A percentile compares a stretch with the other conserved stretches of the same genome.
These are phyloP conservation scores for Shiraia bambusicola DNA, from an alignment of 2,329 filamentous ascomycete species.

Conservation along the genomic window DNA sequence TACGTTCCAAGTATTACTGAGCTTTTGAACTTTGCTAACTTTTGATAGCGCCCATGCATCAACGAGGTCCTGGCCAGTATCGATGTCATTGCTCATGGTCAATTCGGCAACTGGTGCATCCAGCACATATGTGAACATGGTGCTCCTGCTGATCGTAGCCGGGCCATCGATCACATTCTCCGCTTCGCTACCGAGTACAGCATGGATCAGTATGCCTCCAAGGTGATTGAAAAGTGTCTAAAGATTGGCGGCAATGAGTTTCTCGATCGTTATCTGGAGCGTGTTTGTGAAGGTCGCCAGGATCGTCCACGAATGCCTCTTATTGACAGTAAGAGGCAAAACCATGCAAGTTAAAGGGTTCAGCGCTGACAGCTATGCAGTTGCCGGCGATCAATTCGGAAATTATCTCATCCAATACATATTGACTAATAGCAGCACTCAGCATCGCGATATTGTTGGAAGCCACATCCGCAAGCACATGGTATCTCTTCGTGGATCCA, in stretches of 20 bases:
- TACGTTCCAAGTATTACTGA: slow-evolving; percentile 41
- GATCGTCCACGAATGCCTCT: slow-evolving; percentile 94
- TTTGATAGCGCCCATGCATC: slow-evolving; percentile 80
- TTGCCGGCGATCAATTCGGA: slow-evolving; percentile 96
- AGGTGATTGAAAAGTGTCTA: slow-evolving; percentile 97
- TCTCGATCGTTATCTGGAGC: slow-evolving; percentile 85
- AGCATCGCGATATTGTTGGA: slow-evolving; percentile 91
- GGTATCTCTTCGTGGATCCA: slow-evolving; percentile 96
- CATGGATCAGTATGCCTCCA: slow-evolving; percentile 98
- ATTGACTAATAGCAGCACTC: slow-evolving; percentile 79
- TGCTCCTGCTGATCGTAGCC: slow-evolving; percentile 82
- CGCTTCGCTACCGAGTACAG: slow-evolving; percentile 93
- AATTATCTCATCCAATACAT: slow-evolving; percentile 99
- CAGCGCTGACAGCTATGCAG: slow-evolving; percentile 38
- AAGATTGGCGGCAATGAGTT: slow-evolving; percentile 94
- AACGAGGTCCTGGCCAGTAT: slow-evolving; percentile 95
- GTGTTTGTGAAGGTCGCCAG: slow-evolving; percentile 85
- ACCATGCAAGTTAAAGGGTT: no score
- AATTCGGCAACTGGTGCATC: slow-evolving; percentile 99
- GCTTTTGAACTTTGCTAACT: slow-evolving; percentile 6
- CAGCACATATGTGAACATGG: slow-evolving; percentile 99
- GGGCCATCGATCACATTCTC: slow-evolving; percentile 93
- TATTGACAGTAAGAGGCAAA: slow-evolving; percentile 72
- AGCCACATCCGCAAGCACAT: slow-evolving; percentile 97
- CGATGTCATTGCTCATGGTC: slow-evolving; percentile 92